A percentile compares a stretch with the other conserved stretches of the same genome.
Evolutionary conservation across 73 alveolate species (phyloP).

Genomic region (Blepharisma japonicum): DNA sequence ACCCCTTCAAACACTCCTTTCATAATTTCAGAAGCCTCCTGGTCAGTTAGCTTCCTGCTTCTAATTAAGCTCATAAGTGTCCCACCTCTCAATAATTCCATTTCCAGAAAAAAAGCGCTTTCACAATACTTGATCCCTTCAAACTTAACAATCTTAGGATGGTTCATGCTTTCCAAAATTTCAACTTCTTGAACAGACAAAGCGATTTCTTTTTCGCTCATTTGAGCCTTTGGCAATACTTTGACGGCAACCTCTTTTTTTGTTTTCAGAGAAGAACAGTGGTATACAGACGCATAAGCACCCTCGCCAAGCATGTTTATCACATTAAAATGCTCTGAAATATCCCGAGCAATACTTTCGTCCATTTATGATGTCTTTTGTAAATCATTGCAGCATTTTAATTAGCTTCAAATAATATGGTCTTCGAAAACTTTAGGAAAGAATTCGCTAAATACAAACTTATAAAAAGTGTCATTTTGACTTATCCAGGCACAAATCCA

Average conservation of each 20-base stretch:
- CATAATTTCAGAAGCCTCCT: conserved; percentile 37
- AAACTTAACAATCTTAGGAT: conserved; percentile 45
- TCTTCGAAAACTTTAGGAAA: too few species aligned
- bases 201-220: conserved; percentile 13
- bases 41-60: conserved; percentile 30
- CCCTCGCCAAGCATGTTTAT: conserved; percentile 32
- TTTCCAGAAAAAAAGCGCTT: conserved; percentile 48
- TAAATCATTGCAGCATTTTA: too few species aligned
- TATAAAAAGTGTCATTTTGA: too few species aligned
- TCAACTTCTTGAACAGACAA: conserved; percentile 29
- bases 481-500: too few species aligned
- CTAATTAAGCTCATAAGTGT: conserved; percentile 44
- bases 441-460: too few species aligned
- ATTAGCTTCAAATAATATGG: too few species aligned
- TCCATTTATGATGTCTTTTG: too few species aligned
- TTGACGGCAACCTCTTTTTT: conserved; percentile 25
- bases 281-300: conserved; percentile 35
- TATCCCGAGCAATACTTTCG: too few species aligned
- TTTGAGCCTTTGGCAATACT: conserved; percentile 32
- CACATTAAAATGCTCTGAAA: too few species aligned
- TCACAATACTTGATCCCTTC: conserved; percentile 40
- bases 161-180: conserved; percentile 33
- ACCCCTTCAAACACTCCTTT: conserved; percentile 34
- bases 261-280: conserved; percentile 5
- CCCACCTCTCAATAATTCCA: conserved; percentile 82